Base-by-base conservation (phyloP, 352 stramenopile genomes). In the Phytophthora pini region DNA sequence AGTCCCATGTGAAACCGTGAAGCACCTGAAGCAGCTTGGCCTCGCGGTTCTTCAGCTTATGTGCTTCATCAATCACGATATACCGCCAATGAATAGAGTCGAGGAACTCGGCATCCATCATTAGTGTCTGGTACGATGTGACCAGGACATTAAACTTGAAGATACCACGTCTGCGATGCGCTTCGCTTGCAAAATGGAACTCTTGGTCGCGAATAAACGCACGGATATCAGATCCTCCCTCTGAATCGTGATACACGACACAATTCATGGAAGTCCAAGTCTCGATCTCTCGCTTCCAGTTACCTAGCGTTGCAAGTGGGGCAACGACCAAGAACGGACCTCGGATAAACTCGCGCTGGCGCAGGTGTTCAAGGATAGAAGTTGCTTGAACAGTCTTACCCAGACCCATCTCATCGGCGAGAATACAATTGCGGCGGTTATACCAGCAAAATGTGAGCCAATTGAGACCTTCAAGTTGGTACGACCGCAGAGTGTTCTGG, bases 261-360 rank as follows among this genome's bases (percentile, higher is more conserved):
- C 96, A 99, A 70, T 99, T 99, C 71, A 99, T 95, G 52, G 94
- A 86, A n/a, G 97, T 99, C 98, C 98, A 99, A 24, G 82, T 92
- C 57, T 98, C 88, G 60, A 99, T 99, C 74, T 99, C 98, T 41
- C 97, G 89, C 65, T 99, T 95, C 98, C 98, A 99, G 74, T 99
- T 98, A 17, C 93, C 87, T 26, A 99, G 84, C 2, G 98, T 99
- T 8, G 94, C 98, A 13, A 99, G 85, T 10, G 98, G 98, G 4
- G 97, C 98, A 39, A 99, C 93, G 36, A 99, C 93, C 3, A 99
- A 84, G 69, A 99, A 99, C n/a, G 98, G 98, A 8, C 96, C 95
- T 6, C 87, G 85, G 52, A 93, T 98, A 60, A 98, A 85, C 38
- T 98, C 88, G 51, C 90, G 82, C 53, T 93, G 84, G 12, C 95